Evolutionary conservation across 192 early-diverging fungal genomes (phyloP), one percentile per base, ranked within the genome.

Genomic region (Backusella sp.): DNA sequence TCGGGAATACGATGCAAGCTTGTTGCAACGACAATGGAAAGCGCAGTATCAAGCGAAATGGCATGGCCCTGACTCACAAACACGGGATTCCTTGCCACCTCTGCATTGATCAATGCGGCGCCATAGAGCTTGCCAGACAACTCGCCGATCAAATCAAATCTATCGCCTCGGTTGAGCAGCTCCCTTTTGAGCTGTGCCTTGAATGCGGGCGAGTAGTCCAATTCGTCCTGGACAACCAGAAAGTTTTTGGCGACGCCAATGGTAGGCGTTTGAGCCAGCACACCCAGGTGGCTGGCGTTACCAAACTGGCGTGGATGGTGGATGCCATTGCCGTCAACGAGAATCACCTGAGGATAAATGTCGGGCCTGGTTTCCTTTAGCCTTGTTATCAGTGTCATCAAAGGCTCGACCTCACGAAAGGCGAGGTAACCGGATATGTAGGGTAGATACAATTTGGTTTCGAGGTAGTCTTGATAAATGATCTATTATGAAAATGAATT

Each of bases 401-500:
- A 82, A 1, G 92, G 89, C 0, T 85, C 84, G 1, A 90, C 86
- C 74, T 99, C 97, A 15, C 96, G 90, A 82, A 97, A 96, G 0
- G 96, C 97, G n/a, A 99, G 87, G 80, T 91, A 99, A 1, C 93
- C 93, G 1, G 96, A 85, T 56, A 94, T 92, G 78, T 99, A 99
- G 0, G 97, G 97, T 34, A 90, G 74, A 0, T 78, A 79, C 21
- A 99, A 82, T 23, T 80, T 79, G 6, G 94, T 91, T 21, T 83
- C 76, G 17, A 84, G 66, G 37, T 82, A 84, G n/a, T 87, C 79
- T 56, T 84, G 73, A 81, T 97, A 91, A n/a, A 97, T 80, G 1
- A 92, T 77, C 79, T 89, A 73, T 0, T n/a, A 12, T 6, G 6
- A 70, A 39, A 44, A n/a, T n/a, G n/a, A n/a, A n/a, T n/a, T n/a